Conservation (phyloP, 345 rosid genomes). For the Lepidium didymum region DNA sequence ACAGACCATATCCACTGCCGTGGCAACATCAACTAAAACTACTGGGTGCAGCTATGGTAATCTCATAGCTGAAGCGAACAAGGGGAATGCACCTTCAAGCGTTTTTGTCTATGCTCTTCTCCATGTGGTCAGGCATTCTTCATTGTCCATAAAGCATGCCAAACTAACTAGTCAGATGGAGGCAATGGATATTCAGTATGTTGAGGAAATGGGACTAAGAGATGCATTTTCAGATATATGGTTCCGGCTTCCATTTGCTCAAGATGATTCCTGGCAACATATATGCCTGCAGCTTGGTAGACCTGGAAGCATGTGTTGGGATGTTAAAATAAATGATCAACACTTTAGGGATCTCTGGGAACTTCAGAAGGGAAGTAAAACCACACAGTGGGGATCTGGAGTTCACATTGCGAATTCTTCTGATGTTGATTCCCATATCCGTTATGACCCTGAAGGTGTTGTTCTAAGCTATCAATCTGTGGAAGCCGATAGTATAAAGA, state of each 20-base stretch:
- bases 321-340: slow-evolving; percentile 92
- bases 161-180: slow-evolving; percentile 97
- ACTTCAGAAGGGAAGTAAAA: slow-evolving; percentile 81
- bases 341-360: slow-evolving; percentile 98
- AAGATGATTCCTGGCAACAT: slow-evolving; percentile 80
- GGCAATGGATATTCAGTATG: slow-evolving; percentile 76
- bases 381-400: slow-evolving; percentile 84
- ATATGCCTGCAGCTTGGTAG: slow-evolving; percentile 97
- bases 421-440: slow-evolving; percentile 89
- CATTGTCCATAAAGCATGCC: slow-evolving; percentile 88
- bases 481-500: slow-evolving; percentile 83
- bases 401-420: slow-evolving; percentile 92
- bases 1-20: slow-evolving; percentile 33
- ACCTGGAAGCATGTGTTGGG: slow-evolving; percentile 98
- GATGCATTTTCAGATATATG: slow-evolving; percentile 83
- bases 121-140: slow-evolving; percentile 91
- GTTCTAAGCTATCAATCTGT: slow-evolving; percentile 91
- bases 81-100: slow-evolving; percentile 79
- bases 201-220: slow-evolving; percentile 75
- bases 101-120: slow-evolving; percentile 82
- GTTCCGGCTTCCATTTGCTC: slow-evolving; percentile 87
- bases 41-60: slow-evolving; percentile 60
- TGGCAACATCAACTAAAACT: slow-evolving; percentile 35
- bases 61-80: slow-evolving; percentile 92
- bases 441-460: slow-evolving; percentile 94